Base-by-base conservation (phyloP, 2,329 filamentous ascomycete genomes). In the Kalmusia sp. region DNA sequence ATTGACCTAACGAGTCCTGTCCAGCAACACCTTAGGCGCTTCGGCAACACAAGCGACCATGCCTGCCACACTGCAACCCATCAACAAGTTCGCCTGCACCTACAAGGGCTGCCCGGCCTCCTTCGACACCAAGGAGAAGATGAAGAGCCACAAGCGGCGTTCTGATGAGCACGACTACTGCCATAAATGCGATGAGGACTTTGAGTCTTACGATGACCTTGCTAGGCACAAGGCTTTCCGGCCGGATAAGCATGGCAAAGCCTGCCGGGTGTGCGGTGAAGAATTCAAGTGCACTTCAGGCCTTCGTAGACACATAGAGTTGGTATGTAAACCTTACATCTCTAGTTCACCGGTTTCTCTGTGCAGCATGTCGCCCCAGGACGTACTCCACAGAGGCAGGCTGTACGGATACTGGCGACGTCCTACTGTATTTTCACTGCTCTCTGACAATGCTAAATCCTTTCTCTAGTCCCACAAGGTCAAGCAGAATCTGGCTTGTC, bases 221-320 rank as follows among this genome's bases (percentile, higher is more conserved):
- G 71, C 79, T 6, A 63, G 76, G n/a, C 82, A 85, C 68, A 83
- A 82, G 61, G 65, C 67, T 9, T 61, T 57, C 37, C 53, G 59
- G 6, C 70, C 72, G 1, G 61, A 68, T 46, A 64, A 73, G 2
- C 76, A 74, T 25, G 80, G 84, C 55, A 79, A 82, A 39, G 78
- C 78, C 45, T 87, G 85, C 64, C 80, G 82, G 11, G 74, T 84
- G 35, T 87, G 85, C 48, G 82, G 80, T 11, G 65, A 77, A 7
- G 83, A 86, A 35, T 86, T 85, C 69, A 79, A 79, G 55, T 83
- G 78, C 24, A 72, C 77, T 2, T 76, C 76, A 19, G 84, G 83
- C 1, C 74, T 82, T 9, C 78, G 80, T 48, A 62, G 62, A 17
- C 85, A 87, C 57, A 76, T 84, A n/a, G 72, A 76, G 49, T 67